phyloP scores from a whole-genome alignment of 2,329 filamentous ascomycete species.

The Neofusicoccum cordaticola region DNA sequence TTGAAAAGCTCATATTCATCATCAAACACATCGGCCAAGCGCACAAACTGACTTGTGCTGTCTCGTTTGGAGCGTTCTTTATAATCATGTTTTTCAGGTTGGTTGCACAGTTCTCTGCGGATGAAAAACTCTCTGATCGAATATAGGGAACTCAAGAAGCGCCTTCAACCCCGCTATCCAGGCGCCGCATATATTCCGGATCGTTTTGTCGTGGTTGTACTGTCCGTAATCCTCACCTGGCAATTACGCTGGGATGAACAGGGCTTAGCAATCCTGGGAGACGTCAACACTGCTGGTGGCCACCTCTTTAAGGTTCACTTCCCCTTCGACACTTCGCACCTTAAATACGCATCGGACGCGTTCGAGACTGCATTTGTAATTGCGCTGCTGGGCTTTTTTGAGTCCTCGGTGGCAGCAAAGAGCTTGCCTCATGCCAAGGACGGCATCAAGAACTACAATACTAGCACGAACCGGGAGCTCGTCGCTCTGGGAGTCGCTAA shows the following conservation, averaged over 20 bases:
- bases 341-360: slow-evolving; percentile 79
- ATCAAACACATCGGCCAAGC: slow-evolving; percentile 62
- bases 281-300: slow-evolving; percentile 72
- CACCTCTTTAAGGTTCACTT: slow-evolving; percentile 76
- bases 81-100: slow-evolving; percentile 90
- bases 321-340: slow-evolving; percentile 73
- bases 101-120: neutral
- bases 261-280: slow-evolving; percentile 80
- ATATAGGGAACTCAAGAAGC: slow-evolving; percentile 72
- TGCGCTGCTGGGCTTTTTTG: slow-evolving; percentile 94
- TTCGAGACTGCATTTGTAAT: slow-evolving; percentile 93
- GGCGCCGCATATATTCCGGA: slow-evolving; percentile 86
- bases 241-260: slow-evolving; percentile 71
- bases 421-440: slow-evolving; percentile 52
- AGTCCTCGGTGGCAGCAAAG: slow-evolving; percentile 94
- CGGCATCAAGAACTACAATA: slow-evolving; percentile 73
- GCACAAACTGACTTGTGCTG: slow-evolving; percentile 71
- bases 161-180: slow-evolving; percentile 74
- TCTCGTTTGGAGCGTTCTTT: slow-evolving; percentile 75
- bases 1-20: slow-evolving; percentile 83
- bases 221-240: slow-evolving; percentile 79
- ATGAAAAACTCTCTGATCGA: slow-evolving; percentile 18
- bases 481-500: slow-evolving; percentile 90
- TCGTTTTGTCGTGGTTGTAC: slow-evolving; percentile 81
- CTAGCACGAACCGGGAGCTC: slow-evolving; percentile 90